Evolutionary conservation across 2,329 filamentous ascomycete genomes (phyloP).

Genomic region (Ophidiomyces ophidiicola): DNA sequence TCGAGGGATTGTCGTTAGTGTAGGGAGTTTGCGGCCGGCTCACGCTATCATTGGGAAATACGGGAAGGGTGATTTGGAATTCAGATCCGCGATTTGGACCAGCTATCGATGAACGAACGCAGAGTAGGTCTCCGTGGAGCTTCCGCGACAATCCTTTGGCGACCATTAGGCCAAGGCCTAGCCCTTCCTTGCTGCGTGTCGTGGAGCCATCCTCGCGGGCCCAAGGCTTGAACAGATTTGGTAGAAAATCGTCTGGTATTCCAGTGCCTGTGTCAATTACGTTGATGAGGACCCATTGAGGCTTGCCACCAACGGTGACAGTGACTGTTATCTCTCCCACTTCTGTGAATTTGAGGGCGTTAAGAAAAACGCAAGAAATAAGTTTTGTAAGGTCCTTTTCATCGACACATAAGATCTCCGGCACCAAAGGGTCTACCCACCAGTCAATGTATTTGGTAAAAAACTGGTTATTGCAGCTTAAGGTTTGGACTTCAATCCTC

Average conservation of each 20-base stretch:
- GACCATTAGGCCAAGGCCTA: constrained; percentile 58
- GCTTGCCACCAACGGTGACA: constrained; percentile 41
- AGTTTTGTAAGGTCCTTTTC: constrained; percentile 53
- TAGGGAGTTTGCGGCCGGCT: constrained; percentile 40
- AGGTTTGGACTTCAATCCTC: constrained; percentile 34
- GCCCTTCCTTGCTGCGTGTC: constrained; percentile 54
- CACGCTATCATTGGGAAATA: constrained; percentile 39
- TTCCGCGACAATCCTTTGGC: constrained; percentile 58
- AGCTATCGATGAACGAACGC: constrained; percentile 49
- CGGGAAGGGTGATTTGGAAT: constrained; percentile 55
- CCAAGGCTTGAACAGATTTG: constrained; percentile 57
- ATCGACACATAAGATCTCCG: constrained; percentile 41
- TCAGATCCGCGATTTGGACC: constrained; percentile 52
- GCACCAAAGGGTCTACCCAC: constrained; percentile 37
- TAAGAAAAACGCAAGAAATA: constrained; percentile 51
- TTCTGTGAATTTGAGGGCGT: constrained; percentile 61
- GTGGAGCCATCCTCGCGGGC: constrained; percentile 56
- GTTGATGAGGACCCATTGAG: constrained; percentile 47
- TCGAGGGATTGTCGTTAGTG: constrained; percentile 21
- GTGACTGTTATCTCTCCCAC: constrained; percentile 47
- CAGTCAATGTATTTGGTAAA: constrained; percentile 36
- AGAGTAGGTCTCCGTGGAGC: constrained; percentile 55
- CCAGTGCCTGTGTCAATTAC: constrained; percentile 56
- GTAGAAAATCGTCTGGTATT: constrained; percentile 54
- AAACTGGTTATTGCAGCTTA: constrained; percentile 35